Conservation (phyloP, 768 basidiomycete genomes). For the Candolleomyces aberdarensis region DNA sequence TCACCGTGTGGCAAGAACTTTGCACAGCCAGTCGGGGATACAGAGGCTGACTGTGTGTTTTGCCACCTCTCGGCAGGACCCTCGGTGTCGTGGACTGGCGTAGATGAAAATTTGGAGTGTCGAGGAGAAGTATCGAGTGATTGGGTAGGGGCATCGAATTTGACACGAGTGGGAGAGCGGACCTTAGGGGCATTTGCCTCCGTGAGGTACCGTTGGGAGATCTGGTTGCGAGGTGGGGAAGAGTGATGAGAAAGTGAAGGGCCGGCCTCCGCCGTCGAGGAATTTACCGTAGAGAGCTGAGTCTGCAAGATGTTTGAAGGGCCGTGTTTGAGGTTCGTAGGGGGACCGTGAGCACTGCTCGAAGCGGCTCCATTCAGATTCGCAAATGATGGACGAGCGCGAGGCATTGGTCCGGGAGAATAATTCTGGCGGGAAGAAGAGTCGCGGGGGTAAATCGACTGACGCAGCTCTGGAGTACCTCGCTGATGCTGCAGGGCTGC, state of each 20-base stretch:
- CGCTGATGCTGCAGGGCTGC: background rate
- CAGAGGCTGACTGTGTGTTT: background rate
- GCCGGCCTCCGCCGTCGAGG: background rate
- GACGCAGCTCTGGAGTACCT: background rate
- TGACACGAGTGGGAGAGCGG: slow-evolving; percentile 19
- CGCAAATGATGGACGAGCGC: background rate
- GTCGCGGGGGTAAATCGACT: background rate
- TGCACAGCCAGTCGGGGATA: background rate
- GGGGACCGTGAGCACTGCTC: slow-evolving; percentile 18
- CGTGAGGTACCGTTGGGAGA: background rate
- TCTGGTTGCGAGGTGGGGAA: background rate
- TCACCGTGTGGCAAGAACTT: background rate
- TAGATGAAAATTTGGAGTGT: background rate
- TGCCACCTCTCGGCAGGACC: background rate
- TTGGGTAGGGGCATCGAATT: slow-evolving; percentile 14
- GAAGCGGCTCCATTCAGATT: slow-evolving; percentile 8
- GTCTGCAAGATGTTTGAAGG: slow-evolving; percentile 16
- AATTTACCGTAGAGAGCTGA: background rate
- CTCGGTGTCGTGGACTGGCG: background rate
- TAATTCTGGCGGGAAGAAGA: background rate
- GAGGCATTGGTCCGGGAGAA: background rate
- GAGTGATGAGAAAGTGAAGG: background rate
- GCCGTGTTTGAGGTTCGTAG: slow-evolving; percentile 19
- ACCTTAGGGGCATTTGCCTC: slow-evolving; percentile 2
- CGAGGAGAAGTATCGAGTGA: slow-evolving; percentile 1